Percentiles rank a stretch among this genome's conserved stretches.
Conservation (phyloP, 805 yeast species). For the Candida tammaniensis region DNA sequence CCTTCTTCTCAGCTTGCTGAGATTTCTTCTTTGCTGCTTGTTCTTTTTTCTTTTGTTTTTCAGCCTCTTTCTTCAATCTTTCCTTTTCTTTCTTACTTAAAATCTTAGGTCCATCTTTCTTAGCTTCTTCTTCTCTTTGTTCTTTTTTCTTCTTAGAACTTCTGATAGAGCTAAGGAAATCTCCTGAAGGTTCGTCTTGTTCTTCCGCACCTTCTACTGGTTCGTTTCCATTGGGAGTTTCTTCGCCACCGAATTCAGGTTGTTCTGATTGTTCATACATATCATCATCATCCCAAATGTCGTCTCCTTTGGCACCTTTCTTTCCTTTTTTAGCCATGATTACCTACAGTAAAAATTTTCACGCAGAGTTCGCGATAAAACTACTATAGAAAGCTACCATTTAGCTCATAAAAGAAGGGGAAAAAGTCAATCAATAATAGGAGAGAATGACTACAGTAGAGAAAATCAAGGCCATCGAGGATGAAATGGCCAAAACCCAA, state of each 20-base stretch:
- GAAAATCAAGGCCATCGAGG: slow-evolving; percentile 84
- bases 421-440: not conserved
- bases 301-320: slow-evolving; percentile 60
- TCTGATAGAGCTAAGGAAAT: slow-evolving; percentile 81
- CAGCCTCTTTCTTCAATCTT: slow-evolving; percentile 91
- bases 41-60: slow-evolving; percentile 88
- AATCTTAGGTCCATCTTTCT: slow-evolving; percentile 62
- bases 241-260: slow-evolving; percentile 29
- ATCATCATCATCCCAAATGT: slow-evolving; percentile 80
- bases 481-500: slow-evolving; percentile 97
- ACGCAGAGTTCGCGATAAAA: slow-evolving; percentile 3
- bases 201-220: slow-evolving; percentile 13
- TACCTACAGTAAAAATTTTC: slow-evolving; percentile 7
- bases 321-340: slow-evolving; percentile 56
- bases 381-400: not conserved
- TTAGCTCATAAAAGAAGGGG: not conserved
- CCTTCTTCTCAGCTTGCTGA: slow-evolving; percentile 59
- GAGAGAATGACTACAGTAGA: slow-evolving; percentile 44
- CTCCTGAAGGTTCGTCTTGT: slow-evolving; percentile 31
- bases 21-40: slow-evolving; percentile 82
- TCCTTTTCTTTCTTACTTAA: slow-evolving; percentile 93
- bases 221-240: slow-evolving; percentile 41
- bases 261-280: slow-evolving; percentile 15
- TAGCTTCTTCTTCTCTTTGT: slow-evolving; percentile 50
- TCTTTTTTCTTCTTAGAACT: slow-evolving; percentile 73